Conservation (phyloP, 1,284 basidiomycete species). For the Cryptococcus floricola region DNA sequence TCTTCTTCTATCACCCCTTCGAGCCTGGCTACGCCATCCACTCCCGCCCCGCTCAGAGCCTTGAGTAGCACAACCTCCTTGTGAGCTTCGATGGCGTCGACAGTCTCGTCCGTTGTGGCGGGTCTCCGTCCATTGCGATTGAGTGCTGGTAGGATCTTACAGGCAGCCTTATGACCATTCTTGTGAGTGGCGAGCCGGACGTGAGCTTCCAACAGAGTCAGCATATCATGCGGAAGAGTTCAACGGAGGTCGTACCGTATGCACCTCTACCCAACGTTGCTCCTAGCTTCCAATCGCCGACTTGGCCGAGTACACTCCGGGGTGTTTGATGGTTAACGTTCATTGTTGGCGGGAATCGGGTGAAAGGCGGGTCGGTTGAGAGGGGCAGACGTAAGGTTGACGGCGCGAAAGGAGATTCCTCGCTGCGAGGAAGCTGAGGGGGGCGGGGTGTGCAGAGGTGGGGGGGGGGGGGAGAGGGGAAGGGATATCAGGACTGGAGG, state of each 20-base stretch:
- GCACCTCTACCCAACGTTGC: constrained; percentile 43
- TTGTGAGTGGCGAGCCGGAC: constrained; percentile 45
- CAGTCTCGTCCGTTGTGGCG: constrained; percentile 26
- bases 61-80: constrained; percentile 48
- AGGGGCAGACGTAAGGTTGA: background rate
- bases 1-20: constrained; percentile 43
- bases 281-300: constrained; percentile 43
- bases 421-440: too few relatives aligned
- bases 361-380: background rate
- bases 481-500: too few relatives aligned
- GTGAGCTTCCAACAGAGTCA: constrained; percentile 29
- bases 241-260: constrained; percentile 32
- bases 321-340: constrained; percentile 19
- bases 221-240: background rate
- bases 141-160: constrained; percentile 48
- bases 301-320: constrained; percentile 23
- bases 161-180: constrained; percentile 40
- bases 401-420: too few relatives aligned
- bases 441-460: too few relatives aligned
- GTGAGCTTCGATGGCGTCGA: constrained; percentile 46
- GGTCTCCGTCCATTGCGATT: constrained; percentile 11
- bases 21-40: constrained; percentile 40
- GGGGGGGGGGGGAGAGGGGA: too few relatives aligned
- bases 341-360: background rate
- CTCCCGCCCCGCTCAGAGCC: constrained; percentile 35